Evolutionary conservation across 83 land plant species (phyloP).

Genomic region (Thuja plicata): DNA sequence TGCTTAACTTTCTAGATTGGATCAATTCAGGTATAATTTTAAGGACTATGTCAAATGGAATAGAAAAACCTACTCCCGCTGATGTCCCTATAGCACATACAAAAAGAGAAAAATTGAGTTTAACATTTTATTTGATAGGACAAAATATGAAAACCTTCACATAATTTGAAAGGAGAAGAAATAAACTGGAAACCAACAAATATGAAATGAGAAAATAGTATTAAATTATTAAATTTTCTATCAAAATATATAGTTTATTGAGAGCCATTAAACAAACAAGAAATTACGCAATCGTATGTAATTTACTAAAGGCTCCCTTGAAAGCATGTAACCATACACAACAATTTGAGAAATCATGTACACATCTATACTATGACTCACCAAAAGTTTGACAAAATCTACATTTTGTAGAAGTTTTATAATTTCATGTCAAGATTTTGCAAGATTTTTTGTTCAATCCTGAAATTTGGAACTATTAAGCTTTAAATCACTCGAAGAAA

Average conservation of each 20-base stretch:
- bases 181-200: not conserved
- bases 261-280: not conserved
- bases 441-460: not conserved
- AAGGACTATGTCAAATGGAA: too few species aligned
- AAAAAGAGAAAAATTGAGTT: too few species aligned
- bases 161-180: constrained; percentile 12
- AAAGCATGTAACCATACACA: not conserved
- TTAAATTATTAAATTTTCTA: too few species aligned
- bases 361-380: too few species aligned
- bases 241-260: not conserved
- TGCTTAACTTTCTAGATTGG: constrained; percentile 75
- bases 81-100: too few species aligned
- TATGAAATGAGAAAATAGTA: too few species aligned
- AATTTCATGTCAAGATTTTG: not conserved
- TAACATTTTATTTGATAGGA: not conserved
- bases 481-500: not conserved
- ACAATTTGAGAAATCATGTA: too few species aligned
- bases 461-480: not conserved
- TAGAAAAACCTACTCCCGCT: too few species aligned
- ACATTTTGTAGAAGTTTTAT: not conserved
- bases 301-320: not conserved
- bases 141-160: not conserved
- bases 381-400: not conserved
- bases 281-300: not conserved
- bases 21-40: constrained; percentile 96